phyloP scores from a whole-genome alignment of 2,329 filamentous ascomycete genomes.

The Trichoderma gracile region DNA sequence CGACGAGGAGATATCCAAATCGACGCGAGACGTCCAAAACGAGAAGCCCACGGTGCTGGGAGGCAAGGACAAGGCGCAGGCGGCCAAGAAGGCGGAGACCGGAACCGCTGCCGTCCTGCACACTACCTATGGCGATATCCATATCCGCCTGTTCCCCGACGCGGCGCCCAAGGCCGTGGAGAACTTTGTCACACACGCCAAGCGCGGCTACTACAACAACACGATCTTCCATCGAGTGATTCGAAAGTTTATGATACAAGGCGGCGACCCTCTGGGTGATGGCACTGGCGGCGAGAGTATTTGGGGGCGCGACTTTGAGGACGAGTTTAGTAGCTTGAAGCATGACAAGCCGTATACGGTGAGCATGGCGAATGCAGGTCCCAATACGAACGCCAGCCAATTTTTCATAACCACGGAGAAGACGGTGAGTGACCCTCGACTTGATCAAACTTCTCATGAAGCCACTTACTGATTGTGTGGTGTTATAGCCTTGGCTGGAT shows the following conservation, averaged over 20 bases:
- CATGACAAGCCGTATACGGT: constrained; percentile 97
- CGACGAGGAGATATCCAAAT: constrained; percentile 78
- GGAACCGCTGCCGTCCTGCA: constrained; percentile 83
- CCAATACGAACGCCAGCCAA: constrained; percentile 92
- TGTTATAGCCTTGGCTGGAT: constrained; percentile 74
- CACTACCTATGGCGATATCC: constrained; percentile 91
- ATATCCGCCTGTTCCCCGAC: constrained; percentile 88
- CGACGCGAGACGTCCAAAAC: constrained; percentile 87
- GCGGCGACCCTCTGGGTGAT: constrained; percentile 89
- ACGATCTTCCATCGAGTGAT: constrained; percentile 98
- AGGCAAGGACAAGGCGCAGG: constrained; percentile 52
- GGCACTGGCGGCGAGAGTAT: constrained; percentile 85
- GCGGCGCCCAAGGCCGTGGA: constrained; percentile 93
- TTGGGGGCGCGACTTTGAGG: constrained; percentile 93
- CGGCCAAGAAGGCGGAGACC: constrained; percentile 63
- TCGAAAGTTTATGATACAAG: constrained; percentile 98
- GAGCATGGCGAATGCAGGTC: constrained; percentile 96
- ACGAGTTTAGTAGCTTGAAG: constrained; percentile 87
- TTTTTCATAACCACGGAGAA: constrained; percentile 99
- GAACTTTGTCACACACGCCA: constrained; percentile 92
- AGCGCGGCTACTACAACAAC: constrained; percentile 92
- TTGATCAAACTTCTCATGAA: not conserved
- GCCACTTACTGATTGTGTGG: constrained; percentile 18
- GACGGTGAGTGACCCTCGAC: constrained; percentile 59
- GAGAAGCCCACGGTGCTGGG: constrained; percentile 77